Conservation (phyloP, 306 rosid species). For the Alnus glutinosa region DNA sequence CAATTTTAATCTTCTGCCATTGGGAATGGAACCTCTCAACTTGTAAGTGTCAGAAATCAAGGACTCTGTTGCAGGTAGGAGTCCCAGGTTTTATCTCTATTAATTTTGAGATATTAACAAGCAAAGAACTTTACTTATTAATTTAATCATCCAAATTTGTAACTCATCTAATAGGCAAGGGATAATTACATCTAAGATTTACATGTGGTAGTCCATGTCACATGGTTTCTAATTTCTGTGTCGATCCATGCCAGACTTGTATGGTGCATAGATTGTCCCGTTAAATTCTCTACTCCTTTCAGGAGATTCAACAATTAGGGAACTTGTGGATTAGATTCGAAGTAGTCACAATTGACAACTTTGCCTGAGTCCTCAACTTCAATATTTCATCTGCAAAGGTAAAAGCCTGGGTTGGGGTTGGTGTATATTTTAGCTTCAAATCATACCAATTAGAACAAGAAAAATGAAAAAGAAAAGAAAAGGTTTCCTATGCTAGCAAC, state of each 20-base stretch:
- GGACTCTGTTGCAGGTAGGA: too few species aligned
- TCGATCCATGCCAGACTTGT: background rate
- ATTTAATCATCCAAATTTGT: background rate
- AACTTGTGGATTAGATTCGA: conserved; percentile 2
- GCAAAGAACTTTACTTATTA: background rate
- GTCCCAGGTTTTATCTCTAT: background rate
- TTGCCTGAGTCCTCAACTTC: background rate
- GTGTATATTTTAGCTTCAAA: conserved; percentile 1
- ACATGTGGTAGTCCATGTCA: background rate
- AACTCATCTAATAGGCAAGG: background rate
- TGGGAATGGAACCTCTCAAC: too few species aligned
- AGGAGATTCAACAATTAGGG: background rate
- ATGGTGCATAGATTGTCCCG: background rate
- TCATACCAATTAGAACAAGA: background rate
- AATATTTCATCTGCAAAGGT: background rate
- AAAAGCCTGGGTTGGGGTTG: background rate
- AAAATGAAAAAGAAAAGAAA: background rate
- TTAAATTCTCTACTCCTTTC: background rate
- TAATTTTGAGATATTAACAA: background rate
- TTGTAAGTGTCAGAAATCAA: too few species aligned
- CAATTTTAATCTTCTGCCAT: background rate
- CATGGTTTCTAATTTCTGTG: background rate
- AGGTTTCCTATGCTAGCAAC: background rate
- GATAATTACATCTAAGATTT: background rate
- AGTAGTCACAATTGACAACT: background rate